A percentile compares a stretch with the other conserved stretches of the same genome.
Evolutionary conservation across 768 basidiomycete species (phyloP).

Genomic region (Boletus edulis): DNA sequence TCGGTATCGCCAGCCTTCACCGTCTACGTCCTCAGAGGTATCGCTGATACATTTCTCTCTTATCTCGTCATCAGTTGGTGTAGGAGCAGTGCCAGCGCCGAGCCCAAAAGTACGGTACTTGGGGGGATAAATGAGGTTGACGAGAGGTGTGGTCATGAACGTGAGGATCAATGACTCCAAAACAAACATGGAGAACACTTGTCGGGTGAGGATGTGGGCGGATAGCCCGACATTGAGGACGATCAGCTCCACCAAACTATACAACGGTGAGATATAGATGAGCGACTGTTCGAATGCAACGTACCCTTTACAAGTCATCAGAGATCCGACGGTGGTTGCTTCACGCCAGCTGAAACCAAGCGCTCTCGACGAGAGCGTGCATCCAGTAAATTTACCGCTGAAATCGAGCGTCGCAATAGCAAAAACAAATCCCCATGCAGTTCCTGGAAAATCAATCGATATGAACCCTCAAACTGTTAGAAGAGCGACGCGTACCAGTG

Average conservation of each 20-base stretch:
- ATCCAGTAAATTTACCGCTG: slow-evolving; percentile 85
- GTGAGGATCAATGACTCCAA: slow-evolving; percentile 81
- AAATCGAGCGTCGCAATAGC: slow-evolving; percentile 80
- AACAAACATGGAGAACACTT: slow-evolving; percentile 95
- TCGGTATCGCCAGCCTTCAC: slow-evolving; percentile 31
- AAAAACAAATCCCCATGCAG: slow-evolving; percentile 86
- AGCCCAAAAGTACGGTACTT: slow-evolving; percentile 50
- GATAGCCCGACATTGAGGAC: slow-evolving; percentile 91
- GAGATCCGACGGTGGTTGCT: slow-evolving; percentile 76
- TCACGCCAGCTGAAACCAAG: slow-evolving; percentile 82
- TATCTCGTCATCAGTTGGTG: background rate
- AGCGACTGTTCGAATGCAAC: slow-evolving; percentile 25
- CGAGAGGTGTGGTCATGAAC: slow-evolving; percentile 83
- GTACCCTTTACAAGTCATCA: slow-evolving; percentile 96
- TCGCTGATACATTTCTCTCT: background rate
- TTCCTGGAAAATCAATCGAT: slow-evolving; percentile 38
- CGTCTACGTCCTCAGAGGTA: background rate
- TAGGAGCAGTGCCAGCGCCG: background rate
- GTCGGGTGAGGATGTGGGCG: slow-evolving; percentile 71
- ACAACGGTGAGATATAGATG: background rate
- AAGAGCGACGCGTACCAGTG: slow-evolving; percentile 44
- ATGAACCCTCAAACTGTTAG: background rate
- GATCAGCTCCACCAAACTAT: slow-evolving; percentile 86
- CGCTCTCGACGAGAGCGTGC: slow-evolving; percentile 63
- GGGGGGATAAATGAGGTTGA: slow-evolving; percentile 66